phyloP scores from a whole-genome alignment of 805 yeast species.

The Saccharomycopsis sp. region DNA sequence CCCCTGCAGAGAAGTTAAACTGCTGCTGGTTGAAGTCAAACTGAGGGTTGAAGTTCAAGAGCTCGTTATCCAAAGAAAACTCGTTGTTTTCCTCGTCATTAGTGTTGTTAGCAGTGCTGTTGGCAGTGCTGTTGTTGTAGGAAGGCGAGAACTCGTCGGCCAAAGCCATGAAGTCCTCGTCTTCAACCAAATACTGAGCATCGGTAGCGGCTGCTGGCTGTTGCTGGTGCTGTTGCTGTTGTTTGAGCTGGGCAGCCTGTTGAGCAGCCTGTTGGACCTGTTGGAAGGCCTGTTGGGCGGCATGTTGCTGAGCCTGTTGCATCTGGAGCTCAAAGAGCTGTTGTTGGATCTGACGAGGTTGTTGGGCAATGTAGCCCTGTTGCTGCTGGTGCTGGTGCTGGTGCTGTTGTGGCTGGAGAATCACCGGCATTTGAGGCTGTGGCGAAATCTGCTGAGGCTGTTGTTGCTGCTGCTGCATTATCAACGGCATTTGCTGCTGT shows the following conservation, averaged over 20 bases:
- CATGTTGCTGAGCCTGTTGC: slow-evolving; percentile 7
- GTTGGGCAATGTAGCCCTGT: slow-evolving; percentile 2
- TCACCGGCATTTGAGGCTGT: neutral
- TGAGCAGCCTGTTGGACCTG: slow-evolving; percentile 2
- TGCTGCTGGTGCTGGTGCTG: slow-evolving; percentile 11
- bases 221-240: slow-evolving; percentile 2
- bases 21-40: neutral
- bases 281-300: neutral
- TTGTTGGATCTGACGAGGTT: slow-evolving; percentile 6
- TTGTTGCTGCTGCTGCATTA: slow-evolving; percentile 15
- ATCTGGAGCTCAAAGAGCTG: slow-evolving; percentile 6
- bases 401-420: neutral
- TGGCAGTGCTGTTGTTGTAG: slow-evolving; percentile 6
- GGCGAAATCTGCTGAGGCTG: neutral
- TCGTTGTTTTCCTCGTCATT: neutral
- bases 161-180: slow-evolving; percentile 20
- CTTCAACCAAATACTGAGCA: slow-evolving; percentile 9
- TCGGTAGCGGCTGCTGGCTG: slow-evolving; percentile 1
- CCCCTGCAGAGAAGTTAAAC: neutral
- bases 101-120: neutral
- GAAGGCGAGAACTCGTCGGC: slow-evolving; percentile 17
- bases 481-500: slow-evolving; percentile 8
- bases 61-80: slow-evolving; percentile 4
- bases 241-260: neutral
- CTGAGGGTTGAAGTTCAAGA: neutral